These are phyloP conservation scores for Metschnikowia drakensbergensis DNA, from an alignment of 805 yeast genomes.

Conservation along the genomic window DNA sequence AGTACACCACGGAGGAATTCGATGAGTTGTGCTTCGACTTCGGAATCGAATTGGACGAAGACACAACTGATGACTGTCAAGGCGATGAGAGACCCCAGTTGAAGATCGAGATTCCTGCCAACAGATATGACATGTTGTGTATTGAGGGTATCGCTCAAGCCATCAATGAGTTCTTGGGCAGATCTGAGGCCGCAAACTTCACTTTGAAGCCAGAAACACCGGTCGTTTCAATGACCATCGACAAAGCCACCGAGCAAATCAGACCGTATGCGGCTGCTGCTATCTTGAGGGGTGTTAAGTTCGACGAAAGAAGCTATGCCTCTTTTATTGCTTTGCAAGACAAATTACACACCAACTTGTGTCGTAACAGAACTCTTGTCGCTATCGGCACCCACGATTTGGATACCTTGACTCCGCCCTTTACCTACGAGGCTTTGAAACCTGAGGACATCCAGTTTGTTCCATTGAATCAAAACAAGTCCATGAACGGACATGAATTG, in stretches of 20 bases:
- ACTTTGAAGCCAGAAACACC: constrained; percentile 60
- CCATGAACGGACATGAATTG: constrained; percentile 69
- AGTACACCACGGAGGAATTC: constrained; percentile 77
- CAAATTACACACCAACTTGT: constrained; percentile 88
- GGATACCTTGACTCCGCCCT: constrained; percentile 75
- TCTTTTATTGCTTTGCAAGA: constrained; percentile 96
- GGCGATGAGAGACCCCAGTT: constrained; percentile 91
- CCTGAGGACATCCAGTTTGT: constrained; percentile 72
- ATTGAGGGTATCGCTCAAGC: constrained; percentile 98
- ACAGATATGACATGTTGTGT: constrained; percentile 97
- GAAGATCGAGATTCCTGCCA: constrained; percentile 96
- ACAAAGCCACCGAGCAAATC: constrained; percentile 64
- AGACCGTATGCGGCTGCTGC: constrained; percentile 97
- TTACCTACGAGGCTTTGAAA: constrained; percentile 79
- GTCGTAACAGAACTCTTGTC: constrained; percentile 95
- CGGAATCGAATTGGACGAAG: constrained; percentile 97
- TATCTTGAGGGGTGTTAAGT: constrained; percentile 76
- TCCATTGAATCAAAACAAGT: constrained; percentile 69
- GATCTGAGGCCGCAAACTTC: constrained; percentile 60
- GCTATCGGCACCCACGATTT: constrained; percentile 98
- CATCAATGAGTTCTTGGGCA: constrained; percentile 83
- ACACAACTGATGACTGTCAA: constrained; percentile 74
- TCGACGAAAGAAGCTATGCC: constrained; percentile 82
- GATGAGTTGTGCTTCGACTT: constrained; percentile 97
- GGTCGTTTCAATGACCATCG: constrained; percentile 60